These are phyloP conservation scores for Neobulgaria alba DNA, from an alignment of 2,329 filamentous ascomycete species.

Conservation along the genomic window DNA sequence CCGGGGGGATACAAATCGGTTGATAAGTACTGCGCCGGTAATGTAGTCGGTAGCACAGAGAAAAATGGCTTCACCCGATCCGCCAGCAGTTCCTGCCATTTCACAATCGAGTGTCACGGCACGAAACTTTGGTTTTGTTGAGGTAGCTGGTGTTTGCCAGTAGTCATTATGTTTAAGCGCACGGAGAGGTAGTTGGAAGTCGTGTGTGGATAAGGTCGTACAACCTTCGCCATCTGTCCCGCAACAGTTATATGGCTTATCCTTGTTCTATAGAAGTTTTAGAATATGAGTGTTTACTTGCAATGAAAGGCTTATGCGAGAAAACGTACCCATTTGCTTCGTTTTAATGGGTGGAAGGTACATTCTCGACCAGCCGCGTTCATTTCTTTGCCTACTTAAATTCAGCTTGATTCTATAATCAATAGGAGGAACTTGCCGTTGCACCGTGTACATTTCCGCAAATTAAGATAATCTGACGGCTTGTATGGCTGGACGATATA, in stretches of 20 bases:
- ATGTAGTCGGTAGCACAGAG: constrained; percentile 37
- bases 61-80: constrained; percentile 29
- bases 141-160: constrained; percentile 7
- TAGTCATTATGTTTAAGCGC: constrained; percentile 10
- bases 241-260: constrained; percentile 15
- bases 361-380: constrained; percentile 3
- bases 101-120: constrained; percentile 41
- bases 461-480: constrained; percentile 6
- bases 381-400: constrained; percentile 3
- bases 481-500: constrained; percentile 9
- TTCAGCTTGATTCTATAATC: not conserved
- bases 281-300: constrained; percentile 1
- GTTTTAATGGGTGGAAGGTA: constrained; percentile 12
- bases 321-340: constrained; percentile 11
- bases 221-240: constrained; percentile 6
- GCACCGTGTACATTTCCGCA: constrained; percentile 13
- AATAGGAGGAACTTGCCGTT: constrained; percentile 7
- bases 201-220: constrained; percentile 9
- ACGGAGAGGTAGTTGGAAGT: constrained; percentile 10
- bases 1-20: constrained; percentile 34
- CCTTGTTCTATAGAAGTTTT: constrained; percentile 4
- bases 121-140: constrained; percentile 27
- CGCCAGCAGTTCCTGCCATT: constrained; percentile 34
- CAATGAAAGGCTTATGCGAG: constrained; percentile 1
- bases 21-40: constrained; percentile 37